phyloP scores from a whole-genome alignment of 495 filamentous ascomycete genomes.

The Aspergillus cristatus region DNA sequence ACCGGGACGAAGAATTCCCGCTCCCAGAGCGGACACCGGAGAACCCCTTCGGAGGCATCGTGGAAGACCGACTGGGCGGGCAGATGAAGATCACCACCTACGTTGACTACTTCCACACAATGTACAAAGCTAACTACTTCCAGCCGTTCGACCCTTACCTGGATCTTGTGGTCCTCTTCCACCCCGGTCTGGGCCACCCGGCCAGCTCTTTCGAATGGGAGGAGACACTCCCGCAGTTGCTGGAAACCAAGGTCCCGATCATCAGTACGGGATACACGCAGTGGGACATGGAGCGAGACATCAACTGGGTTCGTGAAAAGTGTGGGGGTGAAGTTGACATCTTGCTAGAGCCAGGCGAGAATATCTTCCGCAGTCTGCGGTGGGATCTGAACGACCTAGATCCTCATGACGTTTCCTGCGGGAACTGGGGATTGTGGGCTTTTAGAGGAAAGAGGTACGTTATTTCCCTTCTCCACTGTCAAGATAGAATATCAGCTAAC shows the following conservation, averaged over 20 bases:
- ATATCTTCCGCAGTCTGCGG: constrained; percentile 83
- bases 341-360: constrained; percentile 85
- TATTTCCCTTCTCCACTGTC: constrained; percentile 1
- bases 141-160: constrained; percentile 95
- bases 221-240: constrained; percentile 74
- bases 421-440: constrained; percentile 94
- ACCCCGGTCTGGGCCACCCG: constrained; percentile 91
- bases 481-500: constrained; percentile 2
- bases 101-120: constrained; percentile 95
- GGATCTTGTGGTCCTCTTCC: constrained; percentile 91
- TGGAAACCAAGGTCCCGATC: constrained; percentile 92
- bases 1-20: constrained; percentile 82
- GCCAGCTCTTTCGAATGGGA: constrained; percentile 89
- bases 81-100: constrained; percentile 93
- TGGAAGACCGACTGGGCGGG: constrained; percentile 77
- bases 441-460: constrained; percentile 94
- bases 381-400: constrained; percentile 98
- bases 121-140: constrained; percentile 83
- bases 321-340: constrained; percentile 85
- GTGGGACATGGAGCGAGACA: constrained; percentile 85
- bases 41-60: constrained; percentile 87
- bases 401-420: constrained; percentile 86
- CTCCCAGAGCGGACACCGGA: constrained; percentile 69
- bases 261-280: constrained; percentile 93
- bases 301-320: constrained; percentile 76